Percentiles rank a stretch among this genome's conserved stretches.
Conservation (phyloP, 1,139 yeast genomes). For the Torulaspora globosa region DNA sequence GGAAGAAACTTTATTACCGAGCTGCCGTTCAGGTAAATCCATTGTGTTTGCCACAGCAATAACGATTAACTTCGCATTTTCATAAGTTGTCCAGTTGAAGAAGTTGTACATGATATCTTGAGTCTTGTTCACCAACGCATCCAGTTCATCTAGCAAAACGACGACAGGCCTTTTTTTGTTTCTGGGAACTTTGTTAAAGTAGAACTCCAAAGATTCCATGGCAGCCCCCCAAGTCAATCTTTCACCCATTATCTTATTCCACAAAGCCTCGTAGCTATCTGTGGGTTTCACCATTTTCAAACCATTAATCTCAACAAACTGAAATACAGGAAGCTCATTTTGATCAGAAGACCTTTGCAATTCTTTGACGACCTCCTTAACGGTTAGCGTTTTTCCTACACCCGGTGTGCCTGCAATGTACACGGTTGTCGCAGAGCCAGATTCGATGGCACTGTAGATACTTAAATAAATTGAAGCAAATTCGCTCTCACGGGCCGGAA, state of each 20-base stretch:
- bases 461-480: constrained; percentile 68
- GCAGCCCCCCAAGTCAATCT: constrained; percentile 64
- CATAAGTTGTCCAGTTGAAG: constrained; percentile 93
- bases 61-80: constrained; percentile 74
- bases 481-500: constrained; percentile 89
- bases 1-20: constrained; percentile 86
- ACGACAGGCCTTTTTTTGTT: constrained; percentile 49
- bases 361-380: constrained; percentile 76
- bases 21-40: constrained; percentile 89
- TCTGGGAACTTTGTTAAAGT: constrained; percentile 42
- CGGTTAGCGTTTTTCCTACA: constrained; percentile 93
- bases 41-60: constrained; percentile 95
- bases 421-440: constrained; percentile 75
- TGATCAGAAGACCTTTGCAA: constrained; percentile 46
- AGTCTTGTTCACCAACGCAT: constrained; percentile 79
- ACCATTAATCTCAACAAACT: constrained; percentile 85
- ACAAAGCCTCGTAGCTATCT: constrained; percentile 76
- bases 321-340: constrained; percentile 55
- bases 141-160: constrained; percentile 86
- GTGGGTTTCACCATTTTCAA: constrained; percentile 78
- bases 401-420: constrained; percentile 98
- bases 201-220: constrained; percentile 49
- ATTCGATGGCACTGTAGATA: constrained; percentile 69
- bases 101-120: constrained; percentile 92
- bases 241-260: constrained; percentile 69